Conservation (phyloP, 352 stramenopile genomes). For the Pythium diclinum region DNA sequence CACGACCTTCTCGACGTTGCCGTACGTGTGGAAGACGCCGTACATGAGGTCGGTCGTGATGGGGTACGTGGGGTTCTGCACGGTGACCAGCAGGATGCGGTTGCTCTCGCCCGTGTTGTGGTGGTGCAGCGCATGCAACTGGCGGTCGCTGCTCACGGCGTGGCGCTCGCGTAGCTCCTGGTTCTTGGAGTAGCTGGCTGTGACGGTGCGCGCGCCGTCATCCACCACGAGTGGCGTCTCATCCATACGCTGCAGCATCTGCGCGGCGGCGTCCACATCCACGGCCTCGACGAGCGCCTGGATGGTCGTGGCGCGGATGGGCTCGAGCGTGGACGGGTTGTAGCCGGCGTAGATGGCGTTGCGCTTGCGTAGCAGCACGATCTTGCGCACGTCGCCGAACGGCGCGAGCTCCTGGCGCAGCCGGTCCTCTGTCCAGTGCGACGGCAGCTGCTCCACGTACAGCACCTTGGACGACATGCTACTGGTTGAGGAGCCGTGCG, state of each 20-base stretch:
- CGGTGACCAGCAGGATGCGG: slow-evolving; percentile 62
- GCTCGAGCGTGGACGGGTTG: slow-evolving; percentile 35
- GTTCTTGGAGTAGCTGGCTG: slow-evolving; percentile 55
- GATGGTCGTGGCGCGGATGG: slow-evolving; percentile 32
- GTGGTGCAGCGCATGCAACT: slow-evolving; percentile 8
- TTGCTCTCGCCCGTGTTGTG: slow-evolving; percentile 31
- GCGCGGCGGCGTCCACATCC: slow-evolving; percentile 30
- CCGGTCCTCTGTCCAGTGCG: slow-evolving; percentile 42
- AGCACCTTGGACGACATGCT: slow-evolving; percentile 47
- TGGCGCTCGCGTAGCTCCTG: slow-evolving; percentile 50
- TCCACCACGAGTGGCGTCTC: slow-evolving; percentile 29
- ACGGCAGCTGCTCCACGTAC: slow-evolving; percentile 47
- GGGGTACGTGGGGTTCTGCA: slow-evolving; percentile 61
- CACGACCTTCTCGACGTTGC: slow-evolving; percentile 54
- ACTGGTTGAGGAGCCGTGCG: background rate
- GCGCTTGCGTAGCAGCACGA: slow-evolving; percentile 50
- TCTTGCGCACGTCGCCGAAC: slow-evolving; percentile 33
- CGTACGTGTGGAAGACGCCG: slow-evolving; percentile 46
- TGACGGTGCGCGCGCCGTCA: slow-evolving; percentile 19
- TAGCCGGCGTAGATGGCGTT: slow-evolving; percentile 50
- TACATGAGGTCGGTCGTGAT: slow-evolving; percentile 57
- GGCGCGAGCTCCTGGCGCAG: slow-evolving; percentile 30
- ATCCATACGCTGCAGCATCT: slow-evolving; percentile 30
- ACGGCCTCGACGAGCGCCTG: slow-evolving; percentile 48
- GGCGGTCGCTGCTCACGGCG: slow-evolving; percentile 9